Conservation (phyloP, 441 rosid species). For the Bruguiera hainesii region DNA sequence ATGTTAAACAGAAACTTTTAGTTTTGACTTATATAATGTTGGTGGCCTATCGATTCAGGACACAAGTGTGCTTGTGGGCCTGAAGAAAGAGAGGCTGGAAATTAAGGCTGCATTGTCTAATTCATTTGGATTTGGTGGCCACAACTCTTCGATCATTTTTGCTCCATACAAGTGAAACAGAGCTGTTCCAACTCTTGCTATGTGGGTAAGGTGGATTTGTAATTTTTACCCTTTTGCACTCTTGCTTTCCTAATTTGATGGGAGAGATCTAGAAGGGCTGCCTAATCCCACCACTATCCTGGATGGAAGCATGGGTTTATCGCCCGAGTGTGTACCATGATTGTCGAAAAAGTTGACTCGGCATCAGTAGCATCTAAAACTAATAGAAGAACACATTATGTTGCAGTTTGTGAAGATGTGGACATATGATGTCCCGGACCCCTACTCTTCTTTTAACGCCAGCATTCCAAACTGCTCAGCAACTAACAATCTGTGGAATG, state of each 20-base stretch:
- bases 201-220: not conserved
- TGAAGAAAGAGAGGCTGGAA: conserved; percentile 69
- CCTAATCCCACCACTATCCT: no score
- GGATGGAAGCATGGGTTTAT: no score
- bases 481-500: not conserved
- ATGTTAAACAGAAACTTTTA: not conserved
- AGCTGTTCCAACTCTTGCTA: not conserved
- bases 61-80: conserved; percentile 68
- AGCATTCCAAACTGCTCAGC: not conserved
- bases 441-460: not conserved
- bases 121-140: conserved; percentile 40
- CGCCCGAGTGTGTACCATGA: no score
- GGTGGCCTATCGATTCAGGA: conserved; percentile 50
- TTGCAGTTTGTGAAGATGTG: no score
- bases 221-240: not conserved
- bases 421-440: no score
- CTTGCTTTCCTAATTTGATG: no score
- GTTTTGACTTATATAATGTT: not conserved
- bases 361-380: no score
- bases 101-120: conserved; percentile 35
- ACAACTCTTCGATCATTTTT: conserved; percentile 36
- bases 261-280: no score
- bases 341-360: no score
- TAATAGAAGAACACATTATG: no score
- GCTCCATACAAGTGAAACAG: conserved; percentile 22